Conservation (phyloP, 2,329 filamentous ascomycete species). For the Sarocladiaceae sp. region DNA sequence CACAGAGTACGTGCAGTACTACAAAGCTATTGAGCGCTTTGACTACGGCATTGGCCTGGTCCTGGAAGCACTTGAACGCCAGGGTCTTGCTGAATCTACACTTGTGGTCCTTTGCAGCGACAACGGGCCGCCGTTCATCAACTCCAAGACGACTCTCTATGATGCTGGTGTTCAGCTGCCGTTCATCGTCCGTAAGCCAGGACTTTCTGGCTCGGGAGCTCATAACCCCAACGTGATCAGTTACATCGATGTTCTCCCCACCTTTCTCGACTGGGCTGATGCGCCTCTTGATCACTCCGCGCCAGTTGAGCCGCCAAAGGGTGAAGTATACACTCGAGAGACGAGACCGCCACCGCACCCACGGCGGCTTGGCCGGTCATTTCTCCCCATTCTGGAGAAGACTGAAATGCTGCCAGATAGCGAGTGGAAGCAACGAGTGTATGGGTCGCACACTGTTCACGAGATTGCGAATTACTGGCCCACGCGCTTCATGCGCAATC, state of each 20-base stretch:
- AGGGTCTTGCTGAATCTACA: conserved; percentile 28
- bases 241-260: conserved; percentile 39
- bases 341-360: neutral
- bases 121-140: conserved; percentile 43
- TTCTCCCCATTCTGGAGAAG: conserved; percentile 28
- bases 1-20: conserved; percentile 36
- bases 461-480: conserved; percentile 45
- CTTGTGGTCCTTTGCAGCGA: conserved; percentile 41
- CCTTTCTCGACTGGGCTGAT: conserved; percentile 33
- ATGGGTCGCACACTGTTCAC: conserved; percentile 46
- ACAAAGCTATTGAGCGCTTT: conserved; percentile 32
- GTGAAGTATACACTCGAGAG: neutral
- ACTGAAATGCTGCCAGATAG: conserved; percentile 12
- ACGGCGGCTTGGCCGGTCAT: conserved; percentile 25
- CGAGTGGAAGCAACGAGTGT: conserved; percentile 29
- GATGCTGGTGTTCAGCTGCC: conserved; percentile 40
- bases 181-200: conserved; percentile 32
- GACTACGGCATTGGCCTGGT: conserved; percentile 36
- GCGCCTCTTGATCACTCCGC: neutral
- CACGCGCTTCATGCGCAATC: conserved; percentile 37
- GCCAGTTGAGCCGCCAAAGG: conserved; percentile 5
- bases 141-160: conserved; percentile 44
- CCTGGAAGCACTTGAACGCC: conserved; percentile 24
- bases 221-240: conserved; percentile 38
- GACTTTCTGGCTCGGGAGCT: conserved; percentile 13